Evolutionary conservation across 495 filamentous ascomycete genomes (phyloP), one percentile per base, ranked within the genome.

Genomic region (Friedmanniomyces endolithicus): DNA sequence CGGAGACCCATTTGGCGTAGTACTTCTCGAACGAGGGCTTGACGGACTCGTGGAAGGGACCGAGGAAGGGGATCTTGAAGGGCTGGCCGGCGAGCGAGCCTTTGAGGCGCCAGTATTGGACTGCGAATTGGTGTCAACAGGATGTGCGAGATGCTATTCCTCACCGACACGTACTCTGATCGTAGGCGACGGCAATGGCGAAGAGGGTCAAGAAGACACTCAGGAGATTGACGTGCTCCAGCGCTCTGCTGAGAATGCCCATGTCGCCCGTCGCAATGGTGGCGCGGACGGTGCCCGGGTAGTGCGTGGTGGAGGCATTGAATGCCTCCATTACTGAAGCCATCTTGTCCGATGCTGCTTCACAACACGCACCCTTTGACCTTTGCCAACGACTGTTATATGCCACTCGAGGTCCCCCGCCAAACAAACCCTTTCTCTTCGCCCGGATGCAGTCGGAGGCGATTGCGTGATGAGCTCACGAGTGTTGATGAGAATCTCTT

Each of bases 11-110:
- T 78, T 98, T 95, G 29, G 77, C 83, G 66, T 87, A 75, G 70
- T 98, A 98, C 63, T 88, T 80, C 57, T 82, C 78, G 71, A 96
- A 96, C 55, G 90, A 87, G 46, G 92, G 92, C 64, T 95, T 83
- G 48, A 98, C 74, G 17, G 90, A 95, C 65, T 94, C 71, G 40
- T 97, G 76, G 70, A 98, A 98, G 9, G 92, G 92, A 19, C 92
- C 92, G 71, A 96, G 92, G 64, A 98, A 96, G 19, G 92, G 92
- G 41, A 87, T 75, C 71, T 98, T 98, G 72, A 75, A 86, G 41
- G 78, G 57, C 22, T 88, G 88, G 25, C 92, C 92, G 41, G 78
- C 78, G 65, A 98, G 94, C 2, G 79, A 75, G 29, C 87, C 89
- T 72, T 96, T 98, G 55, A 87, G 79, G 64, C 75, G 80, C 62